phyloP scores from a whole-genome alignment of 441 rosid genomes.

The Francoa sonchifolia region DNA sequence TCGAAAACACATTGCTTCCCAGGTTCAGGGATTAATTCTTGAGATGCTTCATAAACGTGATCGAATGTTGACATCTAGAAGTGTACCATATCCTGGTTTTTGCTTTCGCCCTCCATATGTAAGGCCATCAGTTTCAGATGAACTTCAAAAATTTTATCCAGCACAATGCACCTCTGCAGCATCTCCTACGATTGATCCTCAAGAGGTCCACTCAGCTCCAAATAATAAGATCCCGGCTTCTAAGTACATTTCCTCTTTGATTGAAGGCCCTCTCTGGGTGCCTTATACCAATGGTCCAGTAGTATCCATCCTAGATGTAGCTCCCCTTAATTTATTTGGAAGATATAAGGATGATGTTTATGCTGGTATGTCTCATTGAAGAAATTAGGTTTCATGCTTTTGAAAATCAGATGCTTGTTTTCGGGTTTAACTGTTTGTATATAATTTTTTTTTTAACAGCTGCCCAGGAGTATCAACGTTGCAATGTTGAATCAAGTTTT shows the following conservation, averaged over 20 bases:
- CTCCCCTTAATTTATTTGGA: constrained; percentile 51
- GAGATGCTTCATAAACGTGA: constrained; percentile 60
- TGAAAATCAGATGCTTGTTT: neutral
- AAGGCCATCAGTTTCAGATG: constrained; percentile 34
- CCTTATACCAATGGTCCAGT: constrained; percentile 33
- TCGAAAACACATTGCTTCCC: constrained; percentile 54
- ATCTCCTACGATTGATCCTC: constrained; percentile 14
- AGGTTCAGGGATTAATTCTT: constrained; percentile 54
- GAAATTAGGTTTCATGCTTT: neutral
- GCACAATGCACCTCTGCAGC: constrained; percentile 16
- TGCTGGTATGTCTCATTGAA: constrained; percentile 37
- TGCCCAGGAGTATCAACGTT: constrained; percentile 45
- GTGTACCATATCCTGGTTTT: constrained; percentile 37
- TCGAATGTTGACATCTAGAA: constrained; percentile 35
- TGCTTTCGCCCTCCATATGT: constrained; percentile 36
- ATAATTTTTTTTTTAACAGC: constrained; percentile 37
- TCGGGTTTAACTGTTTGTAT: neutral
- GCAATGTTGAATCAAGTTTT: constrained; percentile 41
- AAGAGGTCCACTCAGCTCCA: constrained; percentile 11
- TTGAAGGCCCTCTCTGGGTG: constrained; percentile 27
- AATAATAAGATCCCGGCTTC: constrained; percentile 19
- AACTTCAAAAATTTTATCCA: constrained; percentile 14
- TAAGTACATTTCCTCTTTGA: too few species aligned
- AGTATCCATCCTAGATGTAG: constrained; percentile 49
- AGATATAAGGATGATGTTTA: constrained; percentile 50